Evolutionary conservation across 1,284 basidiomycete genomes (phyloP).

Genomic region (Xanthoconium separans): DNA sequence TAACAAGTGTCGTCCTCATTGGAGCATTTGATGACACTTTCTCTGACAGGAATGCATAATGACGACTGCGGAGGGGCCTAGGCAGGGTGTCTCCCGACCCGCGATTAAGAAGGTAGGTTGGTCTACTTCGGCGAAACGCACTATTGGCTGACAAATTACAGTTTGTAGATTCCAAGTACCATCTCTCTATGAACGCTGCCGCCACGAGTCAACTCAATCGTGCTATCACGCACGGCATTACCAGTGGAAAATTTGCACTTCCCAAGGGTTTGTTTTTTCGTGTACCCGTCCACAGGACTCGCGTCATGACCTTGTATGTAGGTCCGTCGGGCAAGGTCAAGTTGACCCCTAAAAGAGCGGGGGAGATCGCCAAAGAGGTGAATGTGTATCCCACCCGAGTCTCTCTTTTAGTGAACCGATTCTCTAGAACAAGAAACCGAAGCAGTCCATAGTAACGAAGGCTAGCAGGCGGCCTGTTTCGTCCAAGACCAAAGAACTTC

Average conservation of each 20-base stretch:
- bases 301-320: background rate
- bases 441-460: conserved; percentile 4
- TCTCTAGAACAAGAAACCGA: conserved; percentile 35
- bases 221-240: conserved; percentile 68
- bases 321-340: conserved; percentile 68
- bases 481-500: background rate
- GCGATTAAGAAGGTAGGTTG: conserved; percentile 78
- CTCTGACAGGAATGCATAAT: conserved; percentile 66
- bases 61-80: conserved; percentile 62
- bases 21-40: background rate
- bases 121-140: background rate
- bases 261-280: conserved; percentile 59
- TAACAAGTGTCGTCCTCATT: conserved; percentile 22
- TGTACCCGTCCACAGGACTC: background rate
- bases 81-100: conserved; percentile 71
- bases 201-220: conserved; percentile 68
- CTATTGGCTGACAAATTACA: conserved; percentile 25
- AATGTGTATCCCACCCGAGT: conserved; percentile 5
- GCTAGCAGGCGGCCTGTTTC: conserved; percentile 15
- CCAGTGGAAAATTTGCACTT: conserved; percentile 61
- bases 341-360: conserved; percentile 52
- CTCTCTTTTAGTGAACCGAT: background rate
- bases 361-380: conserved; percentile 65
- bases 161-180: conserved; percentile 75
- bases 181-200: conserved; percentile 55